Percentiles rank a stretch among this genome's conserved stretches.
These are phyloP conservation scores for Sporisorium scitamineum DNA, from an alignment of 1,284 basidiomycete genomes.

Conservation along the genomic window DNA sequence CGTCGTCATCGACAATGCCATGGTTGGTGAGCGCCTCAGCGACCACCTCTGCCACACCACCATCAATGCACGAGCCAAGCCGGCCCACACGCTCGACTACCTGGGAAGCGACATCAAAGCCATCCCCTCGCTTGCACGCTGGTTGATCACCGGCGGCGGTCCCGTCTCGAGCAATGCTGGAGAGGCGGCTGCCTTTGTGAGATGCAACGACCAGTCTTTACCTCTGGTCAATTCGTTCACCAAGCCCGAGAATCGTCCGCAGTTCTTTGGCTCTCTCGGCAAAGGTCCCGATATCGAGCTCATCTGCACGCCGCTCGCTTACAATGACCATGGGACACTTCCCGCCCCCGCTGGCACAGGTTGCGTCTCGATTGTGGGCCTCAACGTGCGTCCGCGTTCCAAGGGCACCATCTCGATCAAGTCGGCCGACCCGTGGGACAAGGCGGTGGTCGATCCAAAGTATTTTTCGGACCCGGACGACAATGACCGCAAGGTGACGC, in stretches of 20 bases:
- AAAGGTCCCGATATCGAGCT: slow-evolving; percentile 68
- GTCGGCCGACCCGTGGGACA: slow-evolving; percentile 47
- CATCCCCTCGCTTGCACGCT: slow-evolving; percentile 33
- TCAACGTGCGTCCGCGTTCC: slow-evolving; percentile 54
- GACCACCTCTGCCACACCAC: slow-evolving; percentile 58
- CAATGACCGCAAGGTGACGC: slow-evolving; percentile 56
- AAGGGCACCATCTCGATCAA: slow-evolving; percentile 43
- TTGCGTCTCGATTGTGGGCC: slow-evolving; percentile 45
- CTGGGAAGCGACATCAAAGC: slow-evolving; percentile 37
- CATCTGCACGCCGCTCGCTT: slow-evolving; percentile 47
- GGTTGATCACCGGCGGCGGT: slow-evolving; percentile 52
- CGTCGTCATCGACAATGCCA: slow-evolving; percentile 38
- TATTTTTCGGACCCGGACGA: slow-evolving; percentile 52
- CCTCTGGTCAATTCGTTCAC: slow-evolving; percentile 48
- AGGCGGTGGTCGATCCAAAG: slow-evolving; percentile 49
- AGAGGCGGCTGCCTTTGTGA: slow-evolving; percentile 68
- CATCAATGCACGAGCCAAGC: slow-evolving; percentile 36
- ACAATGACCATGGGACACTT: slow-evolving; percentile 44
- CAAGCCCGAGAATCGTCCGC: slow-evolving; percentile 49
- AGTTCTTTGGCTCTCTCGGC: slow-evolving; percentile 56
- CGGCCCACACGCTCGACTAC: slow-evolving; percentile 46
- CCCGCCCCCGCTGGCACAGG: slow-evolving; percentile 40
- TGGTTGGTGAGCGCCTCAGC: slow-evolving; percentile 59
- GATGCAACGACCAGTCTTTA: slow-evolving; percentile 64
- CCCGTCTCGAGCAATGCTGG: slow-evolving; percentile 51